These are phyloP conservation scores for Zygnema circumcarinatum DNA, from an alignment of 139 green algal genomes.

Conservation along the genomic window DNA sequence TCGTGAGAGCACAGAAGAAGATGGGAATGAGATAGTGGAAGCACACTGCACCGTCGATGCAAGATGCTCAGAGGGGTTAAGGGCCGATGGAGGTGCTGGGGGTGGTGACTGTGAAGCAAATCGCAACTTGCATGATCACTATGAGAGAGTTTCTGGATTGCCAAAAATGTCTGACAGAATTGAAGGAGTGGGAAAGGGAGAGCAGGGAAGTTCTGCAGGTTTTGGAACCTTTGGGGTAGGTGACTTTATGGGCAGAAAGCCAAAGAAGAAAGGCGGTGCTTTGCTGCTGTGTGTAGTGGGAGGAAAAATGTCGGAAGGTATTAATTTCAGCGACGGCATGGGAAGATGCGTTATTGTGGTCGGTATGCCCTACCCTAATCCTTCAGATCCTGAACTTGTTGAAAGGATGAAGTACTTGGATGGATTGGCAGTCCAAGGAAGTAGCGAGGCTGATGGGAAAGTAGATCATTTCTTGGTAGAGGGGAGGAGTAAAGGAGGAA, in stretches of 20 bases:
- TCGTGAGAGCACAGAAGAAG: conserved; percentile 14
- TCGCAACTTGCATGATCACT: no score
- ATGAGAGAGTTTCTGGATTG: not conserved
- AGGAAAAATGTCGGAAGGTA: conserved; percentile 94
- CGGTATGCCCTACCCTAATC: conserved; percentile 94
- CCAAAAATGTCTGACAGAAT: not conserved
- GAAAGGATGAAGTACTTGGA: conserved; percentile 89
- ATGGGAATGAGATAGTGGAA: no score
- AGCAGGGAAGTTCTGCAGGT: not conserved
- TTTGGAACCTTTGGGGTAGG: not conserved
- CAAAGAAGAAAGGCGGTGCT: conserved; percentile 55
- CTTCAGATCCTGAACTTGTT: conserved; percentile 85
- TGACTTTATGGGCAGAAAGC: not conserved
- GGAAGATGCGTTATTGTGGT: conserved; percentile 92
- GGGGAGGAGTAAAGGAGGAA: not conserved
- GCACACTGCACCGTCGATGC: no score
- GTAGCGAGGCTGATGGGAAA: no score
- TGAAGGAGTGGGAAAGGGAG: no score
- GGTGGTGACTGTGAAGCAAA: no score
- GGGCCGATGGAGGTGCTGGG: not conserved
- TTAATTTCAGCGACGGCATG: conserved; percentile 98
- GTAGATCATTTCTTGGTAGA: not conserved
- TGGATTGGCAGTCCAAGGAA: not conserved
- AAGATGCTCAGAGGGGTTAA: not conserved
- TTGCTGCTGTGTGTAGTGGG: conserved; percentile 93